Percentiles rank a stretch among this genome's conserved stretches.
Evolutionary conservation across 2,329 filamentous ascomycete genomes (phyloP).

Genomic region (Talaromyces sp.): DNA sequence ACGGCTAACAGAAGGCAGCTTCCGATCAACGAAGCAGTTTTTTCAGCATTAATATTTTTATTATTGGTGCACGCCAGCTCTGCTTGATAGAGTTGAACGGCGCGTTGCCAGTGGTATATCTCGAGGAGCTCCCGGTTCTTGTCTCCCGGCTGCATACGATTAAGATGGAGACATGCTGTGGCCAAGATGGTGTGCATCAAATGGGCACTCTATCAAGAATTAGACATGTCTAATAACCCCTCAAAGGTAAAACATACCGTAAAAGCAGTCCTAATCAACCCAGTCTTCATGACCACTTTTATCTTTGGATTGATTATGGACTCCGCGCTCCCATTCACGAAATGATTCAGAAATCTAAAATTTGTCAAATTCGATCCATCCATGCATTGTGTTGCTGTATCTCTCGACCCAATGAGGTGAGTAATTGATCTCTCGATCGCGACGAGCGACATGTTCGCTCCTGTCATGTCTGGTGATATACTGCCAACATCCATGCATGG

Average conservation of each 20-base stretch:
- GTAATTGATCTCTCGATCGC: conserved; percentile 7
- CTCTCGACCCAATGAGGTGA: conserved; percentile 8
- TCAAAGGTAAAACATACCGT: background rate
- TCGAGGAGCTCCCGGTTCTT: conserved; percentile 16
- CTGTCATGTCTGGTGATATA: conserved; percentile 4
- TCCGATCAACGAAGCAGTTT: conserved; percentile 42
- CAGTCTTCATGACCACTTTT: conserved; percentile 16
- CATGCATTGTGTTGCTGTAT: background rate
- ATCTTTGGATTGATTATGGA: conserved; percentile 11
- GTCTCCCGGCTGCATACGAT: conserved; percentile 12
- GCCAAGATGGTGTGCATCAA: conserved; percentile 20
- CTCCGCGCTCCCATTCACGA: conserved; percentile 5
- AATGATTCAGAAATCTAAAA: conserved; percentile 7
- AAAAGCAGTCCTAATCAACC: conserved; percentile 15
- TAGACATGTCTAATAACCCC: background rate
- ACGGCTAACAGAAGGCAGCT: conserved; percentile 39
- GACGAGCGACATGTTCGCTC: conserved; percentile 13
- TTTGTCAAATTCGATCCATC: conserved; percentile 1
- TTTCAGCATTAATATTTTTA: conserved; percentile 26
- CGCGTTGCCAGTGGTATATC: conserved; percentile 40
- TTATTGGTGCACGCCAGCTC: conserved; percentile 29
- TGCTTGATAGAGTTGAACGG: conserved; percentile 36
- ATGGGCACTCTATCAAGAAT: conserved; percentile 9
- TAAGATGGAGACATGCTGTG: conserved; percentile 15
- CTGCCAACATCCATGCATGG: background rate